A percentile compares a stretch with the other conserved stretches of the same genome.
phyloP scores from a whole-genome alignment of 169 alveolate genomes.

The Cytauxzoon felis region DNA sequence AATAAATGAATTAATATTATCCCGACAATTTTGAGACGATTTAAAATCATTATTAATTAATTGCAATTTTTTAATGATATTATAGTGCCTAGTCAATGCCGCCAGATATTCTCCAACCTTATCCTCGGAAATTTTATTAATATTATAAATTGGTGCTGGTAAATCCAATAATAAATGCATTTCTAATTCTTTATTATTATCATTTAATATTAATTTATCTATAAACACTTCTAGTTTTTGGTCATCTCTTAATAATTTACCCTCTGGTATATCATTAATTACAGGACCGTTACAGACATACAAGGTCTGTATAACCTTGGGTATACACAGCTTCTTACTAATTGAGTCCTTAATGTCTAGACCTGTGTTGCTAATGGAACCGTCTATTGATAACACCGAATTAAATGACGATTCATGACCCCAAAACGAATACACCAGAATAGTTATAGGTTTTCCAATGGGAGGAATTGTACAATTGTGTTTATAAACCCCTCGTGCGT shows the following conservation, averaged over 20 bases:
- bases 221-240: conserved; percentile 3
- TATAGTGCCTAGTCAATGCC: conserved; percentile 26
- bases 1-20: neutral
- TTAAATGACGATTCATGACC: conserved; percentile 55
- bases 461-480: no score
- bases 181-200: conserved; percentile 19
- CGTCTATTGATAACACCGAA: conserved; percentile 14
- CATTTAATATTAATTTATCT: neutral
- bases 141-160: conserved; percentile 38
- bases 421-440: conserved; percentile 51
- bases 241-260: neutral
- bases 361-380: conserved; percentile 8
- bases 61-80: neutral
- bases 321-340: conserved; percentile 29
- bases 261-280: neutral
- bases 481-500: no score
- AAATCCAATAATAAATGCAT: conserved; percentile 34
- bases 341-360: conserved; percentile 11
- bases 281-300: conserved; percentile 24
- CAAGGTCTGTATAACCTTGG: conserved; percentile 26
- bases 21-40: neutral
- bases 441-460: conserved; percentile 27
- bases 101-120: conserved; percentile 17
- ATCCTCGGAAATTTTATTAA: neutral
- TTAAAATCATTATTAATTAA: neutral